These are phyloP conservation scores for Phytophthora europaea DNA, from an alignment of 352 stramenopile genomes.

Conservation along the genomic window DNA sequence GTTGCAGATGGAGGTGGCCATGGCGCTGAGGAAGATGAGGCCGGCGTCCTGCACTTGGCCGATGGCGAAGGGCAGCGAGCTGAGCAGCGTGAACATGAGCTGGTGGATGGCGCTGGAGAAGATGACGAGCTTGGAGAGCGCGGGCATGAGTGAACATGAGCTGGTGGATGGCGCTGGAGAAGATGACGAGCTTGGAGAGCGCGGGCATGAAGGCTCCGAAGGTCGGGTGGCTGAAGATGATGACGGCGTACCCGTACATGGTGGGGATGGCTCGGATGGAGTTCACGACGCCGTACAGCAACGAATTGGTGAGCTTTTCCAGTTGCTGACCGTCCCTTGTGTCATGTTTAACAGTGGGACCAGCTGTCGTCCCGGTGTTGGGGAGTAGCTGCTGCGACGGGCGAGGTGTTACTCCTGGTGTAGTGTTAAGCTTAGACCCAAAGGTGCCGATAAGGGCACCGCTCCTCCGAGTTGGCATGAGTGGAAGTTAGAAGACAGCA, in stretches of 20 bases:
- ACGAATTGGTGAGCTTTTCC: constrained; percentile 54
- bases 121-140: constrained; percentile 95
- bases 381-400: background rate
- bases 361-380: background rate
- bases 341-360: background rate
- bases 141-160: no score
- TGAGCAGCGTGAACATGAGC: constrained; percentile 87
- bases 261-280: constrained; percentile 93
- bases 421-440: no score
- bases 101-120: constrained; percentile 96
- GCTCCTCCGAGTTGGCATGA: no score
- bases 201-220: constrained; percentile 79
- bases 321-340: background rate
- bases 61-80: constrained; percentile 95
- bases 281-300: constrained; percentile 91
- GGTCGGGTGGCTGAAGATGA: constrained; percentile 95
- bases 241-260: constrained; percentile 95
- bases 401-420: no score
- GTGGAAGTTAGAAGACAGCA: no score
- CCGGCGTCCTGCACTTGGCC: constrained; percentile 98
- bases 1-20: constrained; percentile 91
- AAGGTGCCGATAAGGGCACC: no score
- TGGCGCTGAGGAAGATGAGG: constrained; percentile 97
- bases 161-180: no score
- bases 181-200: no score